These are phyloP conservation scores for Teunomyces atbi DNA, from an alignment of 805 yeast genomes.

Conservation along the genomic window DNA sequence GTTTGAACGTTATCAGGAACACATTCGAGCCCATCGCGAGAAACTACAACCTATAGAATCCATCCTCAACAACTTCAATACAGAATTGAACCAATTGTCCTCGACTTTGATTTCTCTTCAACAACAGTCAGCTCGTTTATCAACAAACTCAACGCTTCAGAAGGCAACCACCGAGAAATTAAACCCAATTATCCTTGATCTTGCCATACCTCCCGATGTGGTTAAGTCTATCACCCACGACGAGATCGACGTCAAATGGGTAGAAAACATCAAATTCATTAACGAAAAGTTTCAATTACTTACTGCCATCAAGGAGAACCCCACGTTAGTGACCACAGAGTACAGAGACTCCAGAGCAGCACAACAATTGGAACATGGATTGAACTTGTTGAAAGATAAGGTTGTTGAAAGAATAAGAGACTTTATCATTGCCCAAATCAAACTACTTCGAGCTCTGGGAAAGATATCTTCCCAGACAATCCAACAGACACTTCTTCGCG, in stretches of 20 bases:
- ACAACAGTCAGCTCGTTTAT: slow-evolving; percentile 30
- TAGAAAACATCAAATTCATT: slow-evolving; percentile 58
- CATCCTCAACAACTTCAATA: slow-evolving; percentile 56
- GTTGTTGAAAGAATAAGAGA: slow-evolving; percentile 76
- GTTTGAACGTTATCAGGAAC: slow-evolving; percentile 8
- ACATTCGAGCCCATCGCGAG: slow-evolving; percentile 27
- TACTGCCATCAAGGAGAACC: slow-evolving; percentile 27
- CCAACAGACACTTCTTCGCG: slow-evolving; percentile 62
- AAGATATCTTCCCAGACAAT: slow-evolving; percentile 70
- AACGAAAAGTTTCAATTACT: slow-evolving; percentile 60
- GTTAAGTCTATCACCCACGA: slow-evolving; percentile 58
- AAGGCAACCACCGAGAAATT: slow-evolving; percentile 40
- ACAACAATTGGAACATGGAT: slow-evolving; percentile 29
- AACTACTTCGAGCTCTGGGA: slow-evolving; percentile 52
- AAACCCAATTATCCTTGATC: slow-evolving; percentile 73
- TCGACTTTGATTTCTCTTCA: slow-evolving; percentile 32
- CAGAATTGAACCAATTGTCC: slow-evolving; percentile 40
- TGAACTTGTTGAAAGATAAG: slow-evolving; percentile 56
- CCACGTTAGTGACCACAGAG: not conserved
- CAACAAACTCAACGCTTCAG: slow-evolving; percentile 27
- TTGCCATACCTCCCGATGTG: slow-evolving; percentile 72
- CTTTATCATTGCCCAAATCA: slow-evolving; percentile 62
- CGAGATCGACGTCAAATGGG: slow-evolving; percentile 60
- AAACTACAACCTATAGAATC: slow-evolving; percentile 48
- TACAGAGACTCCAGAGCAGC: slow-evolving; percentile 27